A percentile compares a stretch with the other conserved stretches of the same genome.
Conservation (phyloP, 2,329 filamentous ascomycete genomes). For the Ceratocystiopsis sp. region DNA sequence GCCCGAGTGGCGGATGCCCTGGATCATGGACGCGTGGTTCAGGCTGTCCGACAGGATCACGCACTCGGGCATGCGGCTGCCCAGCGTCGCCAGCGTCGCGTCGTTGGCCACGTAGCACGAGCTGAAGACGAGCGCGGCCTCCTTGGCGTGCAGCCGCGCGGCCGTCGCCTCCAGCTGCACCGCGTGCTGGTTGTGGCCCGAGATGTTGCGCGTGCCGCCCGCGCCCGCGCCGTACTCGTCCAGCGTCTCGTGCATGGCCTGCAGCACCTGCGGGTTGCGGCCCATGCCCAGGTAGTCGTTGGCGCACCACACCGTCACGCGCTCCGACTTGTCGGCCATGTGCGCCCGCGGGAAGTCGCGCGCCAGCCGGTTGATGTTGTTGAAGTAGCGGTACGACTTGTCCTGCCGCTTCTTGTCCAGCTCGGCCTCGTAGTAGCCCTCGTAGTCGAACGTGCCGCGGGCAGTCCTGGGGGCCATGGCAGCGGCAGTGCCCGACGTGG, state of each 20-base stretch:
- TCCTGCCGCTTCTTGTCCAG: conserved; percentile 98
- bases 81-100: conserved; percentile 88
- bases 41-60: conserved; percentile 95
- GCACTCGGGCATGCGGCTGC: conserved; percentile 88
- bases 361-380: conserved; percentile 98
- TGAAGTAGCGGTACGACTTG: conserved; percentile 99
- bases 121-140: conserved; percentile 83
- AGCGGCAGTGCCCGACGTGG: conserved; percentile 4
- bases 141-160: conserved; percentile 80
- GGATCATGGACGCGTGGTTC: conserved; percentile 99
- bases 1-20: conserved; percentile 92
- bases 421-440: conserved; percentile 73
- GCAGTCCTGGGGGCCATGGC: conserved; percentile 7
- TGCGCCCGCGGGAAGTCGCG: conserved; percentile 93
- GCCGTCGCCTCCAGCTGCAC: conserved; percentile 67
- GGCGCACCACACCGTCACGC: conserved; percentile 95
- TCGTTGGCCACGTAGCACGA: conserved; percentile 99
- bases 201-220: conserved; percentile 93
- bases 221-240: conserved; percentile 92
- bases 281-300: conserved; percentile 99
- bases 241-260: conserved; percentile 85
- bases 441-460: conserved; percentile 64
- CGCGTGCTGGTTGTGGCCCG: conserved; percentile 91
- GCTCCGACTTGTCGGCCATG: conserved; percentile 65
- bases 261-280: conserved; percentile 69